Base-by-base conservation (phyloP, 805 yeast genomes). In the Candida chauliodis region DNA sequence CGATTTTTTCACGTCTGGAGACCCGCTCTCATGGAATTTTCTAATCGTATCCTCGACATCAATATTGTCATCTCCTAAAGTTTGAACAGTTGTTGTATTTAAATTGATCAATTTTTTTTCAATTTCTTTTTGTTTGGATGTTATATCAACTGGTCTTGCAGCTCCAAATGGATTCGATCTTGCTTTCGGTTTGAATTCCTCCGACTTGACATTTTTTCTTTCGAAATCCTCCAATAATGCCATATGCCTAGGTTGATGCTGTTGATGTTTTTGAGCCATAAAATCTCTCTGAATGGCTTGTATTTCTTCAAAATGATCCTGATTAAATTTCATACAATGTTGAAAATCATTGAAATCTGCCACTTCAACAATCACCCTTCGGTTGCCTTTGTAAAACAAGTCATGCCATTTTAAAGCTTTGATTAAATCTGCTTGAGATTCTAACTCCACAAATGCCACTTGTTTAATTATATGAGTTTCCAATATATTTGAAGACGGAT, bases 81-180 rank as follows among this genome's bases (percentile, higher is more conserved):
- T 63, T 41, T 50, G 58, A 4, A 61, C 46, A 3, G 65, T 61
- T 8, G 69, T 62, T 30, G 58, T 59, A 37, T 63, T 61, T 8
- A 60, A 49, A 21, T 52, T 49, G 3, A 57, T 50, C 30, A 61
- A 42, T 43, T 59, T 53, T 35, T 55, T 54, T 10, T 83, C 90
- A 16, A 83, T 61, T 50, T 84, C 91, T 32, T 70, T 61, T 47
- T 76, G 78, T 47, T 76, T 79, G 18, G 84, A 69, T 16, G 79
- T 65, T 2, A 84, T 78, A 56, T 87, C 95, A 5, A 87, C 91
- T 1, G 95, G 95, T 59, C 78, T 84, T 1, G 95, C 96, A 4
- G 75, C 65, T 0, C 95, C 95, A 64, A 88, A 87, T 4, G 95
- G 93, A 53, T 79, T 84, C 0, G 74, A 45, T 49, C 75, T 80